Percentiles rank a stretch among this genome's conserved stretches.
phyloP scores from a whole-genome alignment of 441 rosid genomes.

The Sinapis alba region DNA sequence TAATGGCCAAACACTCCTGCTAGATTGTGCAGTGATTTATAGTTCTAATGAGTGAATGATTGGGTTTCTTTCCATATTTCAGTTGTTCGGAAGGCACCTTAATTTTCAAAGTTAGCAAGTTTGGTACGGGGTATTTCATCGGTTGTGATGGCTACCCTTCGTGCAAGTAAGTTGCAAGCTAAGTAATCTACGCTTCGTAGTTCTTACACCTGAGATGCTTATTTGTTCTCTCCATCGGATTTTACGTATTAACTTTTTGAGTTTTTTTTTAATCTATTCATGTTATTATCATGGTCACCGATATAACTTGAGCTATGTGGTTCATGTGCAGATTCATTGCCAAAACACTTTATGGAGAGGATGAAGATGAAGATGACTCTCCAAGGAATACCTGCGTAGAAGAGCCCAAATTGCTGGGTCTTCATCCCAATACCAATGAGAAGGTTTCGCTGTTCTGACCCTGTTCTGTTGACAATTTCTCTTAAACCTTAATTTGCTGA shows the following conservation, averaged over 20 bases:
- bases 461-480: conserved; percentile 16
- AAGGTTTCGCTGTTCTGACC: conserved; percentile 62
- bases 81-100: conserved; percentile 91
- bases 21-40: conserved; percentile 10
- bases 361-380: conserved; percentile 67
- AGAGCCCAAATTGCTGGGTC: conserved; percentile 87
- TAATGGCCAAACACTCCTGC: not conserved
- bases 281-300: conserved; percentile 2
- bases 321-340: conserved; percentile 75
- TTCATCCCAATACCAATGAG: conserved; percentile 81
- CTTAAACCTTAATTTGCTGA: conserved; percentile 9
- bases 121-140: conserved; percentile 89
- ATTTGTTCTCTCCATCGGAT: conserved; percentile 8
- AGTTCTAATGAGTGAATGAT: conserved; percentile 13
- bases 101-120: conserved; percentile 85
- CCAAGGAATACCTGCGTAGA: conserved; percentile 50
- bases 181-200: not conserved
- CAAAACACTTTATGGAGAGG: conserved; percentile 76
- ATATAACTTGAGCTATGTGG: conserved; percentile 29
- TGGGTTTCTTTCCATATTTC: conserved; percentile 44
- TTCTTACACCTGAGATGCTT: not conserved
- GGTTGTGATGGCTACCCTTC: conserved; percentile 92
- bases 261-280: not conserved
- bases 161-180: conserved; percentile 83
- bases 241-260: not conserved